Conservation (phyloP, 2,329 filamentous ascomycete species). For the Fusarium anguioides region DNA sequence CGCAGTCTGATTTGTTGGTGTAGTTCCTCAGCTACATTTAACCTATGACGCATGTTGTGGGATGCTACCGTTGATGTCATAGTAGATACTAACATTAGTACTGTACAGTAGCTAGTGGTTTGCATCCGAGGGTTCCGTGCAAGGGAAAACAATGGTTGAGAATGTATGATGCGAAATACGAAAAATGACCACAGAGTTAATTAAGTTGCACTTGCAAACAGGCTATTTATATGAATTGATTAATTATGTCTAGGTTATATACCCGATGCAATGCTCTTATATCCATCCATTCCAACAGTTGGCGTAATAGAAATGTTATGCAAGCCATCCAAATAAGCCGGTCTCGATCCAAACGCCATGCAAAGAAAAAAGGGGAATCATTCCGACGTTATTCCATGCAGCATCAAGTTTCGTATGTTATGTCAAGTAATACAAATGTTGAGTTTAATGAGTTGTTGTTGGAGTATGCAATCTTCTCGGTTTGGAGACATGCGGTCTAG, state of each 20-base stretch:
- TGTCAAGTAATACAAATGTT: background rate
- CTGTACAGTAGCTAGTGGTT: too few species aligned
- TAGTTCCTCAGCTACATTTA: background rate
- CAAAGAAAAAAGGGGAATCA: slow-evolving; percentile 34
- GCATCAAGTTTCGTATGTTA: background rate
- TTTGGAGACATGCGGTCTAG: background rate
- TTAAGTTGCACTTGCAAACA: background rate
- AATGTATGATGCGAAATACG: background rate
- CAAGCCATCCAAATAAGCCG: background rate
- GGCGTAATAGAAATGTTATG: background rate
- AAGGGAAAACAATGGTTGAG: background rate
- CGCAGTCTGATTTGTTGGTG: background rate
- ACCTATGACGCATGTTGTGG: slow-evolving; percentile 15
- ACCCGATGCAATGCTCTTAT: background rate
- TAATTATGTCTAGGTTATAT: background rate
- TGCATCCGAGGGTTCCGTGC: background rate
- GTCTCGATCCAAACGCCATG: slow-evolving; percentile 28
- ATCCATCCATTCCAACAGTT: background rate
- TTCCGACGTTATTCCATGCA: slow-evolving; percentile 28
- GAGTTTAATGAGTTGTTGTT: background rate
- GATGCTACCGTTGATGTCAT: slow-evolving; percentile 1
- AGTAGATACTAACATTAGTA: too few species aligned
- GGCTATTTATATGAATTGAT: background rate
- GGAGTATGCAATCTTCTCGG: too few species aligned
- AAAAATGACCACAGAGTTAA: background rate